phyloP scores from a whole-genome alignment of 495 filamentous ascomycete genomes.

The Bacidia gigantensis region DNA sequence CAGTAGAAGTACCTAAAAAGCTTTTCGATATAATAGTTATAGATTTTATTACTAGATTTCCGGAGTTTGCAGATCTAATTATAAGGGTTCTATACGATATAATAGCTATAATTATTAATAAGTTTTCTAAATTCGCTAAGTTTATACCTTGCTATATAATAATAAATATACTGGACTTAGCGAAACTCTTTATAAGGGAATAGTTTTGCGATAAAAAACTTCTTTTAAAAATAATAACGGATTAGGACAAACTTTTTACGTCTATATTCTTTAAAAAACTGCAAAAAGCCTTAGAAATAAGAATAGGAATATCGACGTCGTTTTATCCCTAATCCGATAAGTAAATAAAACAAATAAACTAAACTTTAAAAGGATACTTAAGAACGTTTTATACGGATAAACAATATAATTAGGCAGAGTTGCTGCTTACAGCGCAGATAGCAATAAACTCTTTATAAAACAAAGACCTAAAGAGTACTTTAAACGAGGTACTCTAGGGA shows the following conservation, averaged over 20 bases:
- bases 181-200: not conserved
- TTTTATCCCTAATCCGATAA: not conserved
- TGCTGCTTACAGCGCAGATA: not conserved
- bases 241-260: not conserved
- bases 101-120: not conserved
- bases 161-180: not conserved
- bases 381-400: not conserved
- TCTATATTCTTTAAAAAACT: not conserved
- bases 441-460: not conserved
- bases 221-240: not conserved
- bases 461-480: not conserved
- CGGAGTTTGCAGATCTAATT: not conserved
- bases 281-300: not conserved
- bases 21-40: not conserved
- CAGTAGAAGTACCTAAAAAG: not conserved
- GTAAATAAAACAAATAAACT: not conserved
- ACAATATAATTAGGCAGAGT: not conserved
- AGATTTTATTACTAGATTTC: slow-evolving; percentile 1
- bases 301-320: not conserved
- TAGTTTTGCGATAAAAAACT: not conserved
- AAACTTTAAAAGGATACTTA: not conserved
- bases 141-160: not conserved
- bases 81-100: not conserved
- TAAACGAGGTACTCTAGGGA: not conserved
- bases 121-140: not conserved